phyloP scores from a whole-genome alignment of 805 yeast species.

The Kazachstania bromeliacearum region DNA sequence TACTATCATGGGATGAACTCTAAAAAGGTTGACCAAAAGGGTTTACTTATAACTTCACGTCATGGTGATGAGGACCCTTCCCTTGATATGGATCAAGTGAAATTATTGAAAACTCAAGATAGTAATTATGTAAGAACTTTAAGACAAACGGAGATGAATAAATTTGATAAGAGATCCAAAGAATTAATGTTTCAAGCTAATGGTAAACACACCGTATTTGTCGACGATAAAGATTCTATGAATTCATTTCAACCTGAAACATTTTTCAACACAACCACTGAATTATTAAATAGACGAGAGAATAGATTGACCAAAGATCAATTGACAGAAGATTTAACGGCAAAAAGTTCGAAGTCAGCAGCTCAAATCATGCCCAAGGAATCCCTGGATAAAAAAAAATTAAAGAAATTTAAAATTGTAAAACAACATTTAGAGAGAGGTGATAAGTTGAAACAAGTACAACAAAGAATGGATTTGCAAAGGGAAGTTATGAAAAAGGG shows the following conservation, averaged over 20 bases:
- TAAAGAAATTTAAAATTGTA: conserved; percentile 50
- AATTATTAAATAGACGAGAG: conserved; percentile 52
- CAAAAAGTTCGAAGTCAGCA: conserved; percentile 10
- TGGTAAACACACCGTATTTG: conserved; percentile 82
- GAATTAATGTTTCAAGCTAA: conserved; percentile 42
- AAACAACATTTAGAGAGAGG: conserved; percentile 63
- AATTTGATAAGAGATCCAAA: conserved; percentile 44
- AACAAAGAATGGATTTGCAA: conserved; percentile 64
- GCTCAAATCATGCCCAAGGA: conserved; percentile 30
- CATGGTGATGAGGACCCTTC: conserved; percentile 38
- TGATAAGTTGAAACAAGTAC: conserved; percentile 55
- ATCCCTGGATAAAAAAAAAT: conserved; percentile 42
- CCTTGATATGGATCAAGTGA: conserved; percentile 63
- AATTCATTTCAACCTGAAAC: conserved; percentile 52
- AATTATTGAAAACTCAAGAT: conserved; percentile 84
- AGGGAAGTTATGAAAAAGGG: conserved; percentile 89
- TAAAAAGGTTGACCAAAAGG: conserved; percentile 56
- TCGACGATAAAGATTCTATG: conserved; percentile 50
- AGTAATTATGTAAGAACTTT: conserved; percentile 73
- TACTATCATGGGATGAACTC: conserved; percentile 89
- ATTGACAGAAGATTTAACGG: conserved; percentile 32
- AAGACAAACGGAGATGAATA: conserved; percentile 56
- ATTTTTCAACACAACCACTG: conserved; percentile 61
- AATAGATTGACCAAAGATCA: conserved; percentile 62
- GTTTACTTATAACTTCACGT: conserved; percentile 58